Evolutionary conservation across 2,329 filamentous ascomycete species (phyloP).

Genomic region (Neopestalotiopsis rosae): DNA sequence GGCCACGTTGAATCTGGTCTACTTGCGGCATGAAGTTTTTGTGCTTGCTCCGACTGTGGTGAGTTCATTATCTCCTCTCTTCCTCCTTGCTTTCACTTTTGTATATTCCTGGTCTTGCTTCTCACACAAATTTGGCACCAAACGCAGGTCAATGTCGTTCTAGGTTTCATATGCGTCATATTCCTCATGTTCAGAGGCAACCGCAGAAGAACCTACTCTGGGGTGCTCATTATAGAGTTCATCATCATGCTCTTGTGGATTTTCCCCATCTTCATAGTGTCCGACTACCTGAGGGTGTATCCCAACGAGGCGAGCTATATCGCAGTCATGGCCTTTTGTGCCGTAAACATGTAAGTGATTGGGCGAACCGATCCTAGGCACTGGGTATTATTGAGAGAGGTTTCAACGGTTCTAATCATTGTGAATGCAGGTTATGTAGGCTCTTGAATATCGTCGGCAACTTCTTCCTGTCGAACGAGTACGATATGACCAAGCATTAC

Average conservation of each 20-base stretch:
- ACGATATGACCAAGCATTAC: slow-evolving; percentile 43
- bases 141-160: slow-evolving; percentile 41
- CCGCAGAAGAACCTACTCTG: slow-evolving; percentile 44
- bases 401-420: not conserved
- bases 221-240: slow-evolving; percentile 42
- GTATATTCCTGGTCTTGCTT: not conserved
- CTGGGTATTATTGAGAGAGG: not conserved
- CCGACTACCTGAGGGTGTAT: slow-evolving; percentile 19
- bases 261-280: slow-evolving; percentile 33
- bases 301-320: slow-evolving; percentile 24
- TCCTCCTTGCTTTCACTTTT: not conserved
- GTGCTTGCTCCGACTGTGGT: slow-evolving; percentile 40
- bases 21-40: slow-evolving; percentile 34
- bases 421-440: slow-evolving; percentile 39
- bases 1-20: slow-evolving; percentile 44
- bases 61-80: slow-evolving; percentile 24
- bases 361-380: not conserved
- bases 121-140: not conserved
- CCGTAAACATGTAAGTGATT: slow-evolving; percentile 43
- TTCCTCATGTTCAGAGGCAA: slow-evolving; percentile 41
- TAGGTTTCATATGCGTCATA: slow-evolving; percentile 40
- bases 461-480: slow-evolving; percentile 42
- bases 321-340: slow-evolving; percentile 41
- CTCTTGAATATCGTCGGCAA: slow-evolving; percentile 46
- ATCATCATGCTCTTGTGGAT: slow-evolving; percentile 40